These are phyloP conservation scores for Coelastrella sp. DNA, from an alignment of 139 green algal species.

Conservation along the genomic window DNA sequence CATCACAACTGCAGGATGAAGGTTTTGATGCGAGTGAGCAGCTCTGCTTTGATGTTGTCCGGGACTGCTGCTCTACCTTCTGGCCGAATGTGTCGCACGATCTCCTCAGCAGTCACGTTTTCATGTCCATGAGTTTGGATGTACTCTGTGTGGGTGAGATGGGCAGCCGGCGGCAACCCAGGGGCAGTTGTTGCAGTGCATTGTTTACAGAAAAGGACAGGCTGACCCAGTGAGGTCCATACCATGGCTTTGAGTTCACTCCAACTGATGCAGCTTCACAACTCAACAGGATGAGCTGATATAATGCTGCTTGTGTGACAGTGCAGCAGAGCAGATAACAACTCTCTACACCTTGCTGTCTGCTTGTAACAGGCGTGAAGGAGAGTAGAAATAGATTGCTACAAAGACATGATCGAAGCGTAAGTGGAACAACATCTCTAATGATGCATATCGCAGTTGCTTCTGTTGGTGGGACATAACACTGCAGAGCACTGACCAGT, in stretches of 20 bases:
- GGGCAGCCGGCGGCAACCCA: background rate
- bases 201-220: background rate
- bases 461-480: background rate
- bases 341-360: too few relatives aligned
- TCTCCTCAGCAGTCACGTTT: slow-evolving; percentile 69
- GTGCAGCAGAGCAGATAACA: too few relatives aligned
- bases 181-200: background rate
- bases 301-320: too few relatives aligned
- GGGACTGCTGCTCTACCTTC: slow-evolving; percentile 62
- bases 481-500: background rate
- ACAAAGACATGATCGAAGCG: too few relatives aligned
- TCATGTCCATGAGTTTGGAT: slow-evolving; percentile 52
- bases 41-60: slow-evolving; percentile 76
- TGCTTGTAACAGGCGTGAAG: too few relatives aligned
- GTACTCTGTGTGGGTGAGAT: slow-evolving; percentile 50
- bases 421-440: too few relatives aligned
- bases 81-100: slow-evolving; percentile 62
- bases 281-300: too few relatives aligned
- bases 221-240: too few relatives aligned
- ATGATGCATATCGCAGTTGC: background rate
- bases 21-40: slow-evolving; percentile 69
- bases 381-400: too few relatives aligned
- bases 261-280: too few relatives aligned
- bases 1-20: slow-evolving; percentile 60
- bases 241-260: too few relatives aligned